Percentiles rank a stretch among this genome's conserved stretches.
phyloP scores from a whole-genome alignment of 306 rosid species.

The Urtica urens region DNA sequence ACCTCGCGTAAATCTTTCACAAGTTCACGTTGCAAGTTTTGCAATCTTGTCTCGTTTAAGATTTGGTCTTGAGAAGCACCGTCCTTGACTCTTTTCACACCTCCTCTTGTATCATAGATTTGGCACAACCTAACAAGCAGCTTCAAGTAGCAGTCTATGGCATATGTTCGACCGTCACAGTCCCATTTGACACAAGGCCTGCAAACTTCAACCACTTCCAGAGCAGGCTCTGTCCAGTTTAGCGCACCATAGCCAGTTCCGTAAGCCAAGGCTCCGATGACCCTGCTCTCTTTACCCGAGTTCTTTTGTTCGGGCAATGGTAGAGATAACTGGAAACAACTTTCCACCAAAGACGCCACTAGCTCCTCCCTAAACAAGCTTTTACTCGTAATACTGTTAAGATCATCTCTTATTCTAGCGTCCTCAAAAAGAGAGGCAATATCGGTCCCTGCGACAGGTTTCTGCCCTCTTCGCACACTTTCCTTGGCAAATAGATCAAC shows the following conservation, averaged over 20 bases:
- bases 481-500: slow-evolving; percentile 98
- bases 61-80: slow-evolving; percentile 99
- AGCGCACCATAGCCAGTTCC: slow-evolving; percentile 99
- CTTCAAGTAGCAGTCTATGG: slow-evolving; percentile 94
- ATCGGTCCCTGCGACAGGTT: slow-evolving; percentile 96
- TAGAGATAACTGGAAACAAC: slow-evolving; percentile 95
- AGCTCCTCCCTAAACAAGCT: slow-evolving; percentile 92
- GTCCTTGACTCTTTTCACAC: slow-evolving; percentile 88
- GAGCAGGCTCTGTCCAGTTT: slow-evolving; percentile 96
- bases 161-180: slow-evolving; percentile 96
- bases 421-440: slow-evolving; percentile 98
- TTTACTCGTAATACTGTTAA: slow-evolving; percentile 72
- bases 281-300: slow-evolving; percentile 94
- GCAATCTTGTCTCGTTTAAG: slow-evolving; percentile 95
- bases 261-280: slow-evolving; percentile 96
- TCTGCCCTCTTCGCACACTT: slow-evolving; percentile 97
- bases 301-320: slow-evolving; percentile 94
- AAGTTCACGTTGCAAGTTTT: slow-evolving; percentile 83
- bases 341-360: slow-evolving; percentile 92
- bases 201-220: slow-evolving; percentile 97
- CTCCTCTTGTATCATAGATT: slow-evolving; percentile 89
- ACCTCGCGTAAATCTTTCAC: slow-evolving; percentile 82
- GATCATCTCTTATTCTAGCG: slow-evolving; percentile 79
- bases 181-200: slow-evolving; percentile 98
- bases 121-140: slow-evolving; percentile 89